These are phyloP conservation scores for Setaria viridis DNA, from an alignment of 202 grass and related monocot genomes.

Conservation along the genomic window DNA sequence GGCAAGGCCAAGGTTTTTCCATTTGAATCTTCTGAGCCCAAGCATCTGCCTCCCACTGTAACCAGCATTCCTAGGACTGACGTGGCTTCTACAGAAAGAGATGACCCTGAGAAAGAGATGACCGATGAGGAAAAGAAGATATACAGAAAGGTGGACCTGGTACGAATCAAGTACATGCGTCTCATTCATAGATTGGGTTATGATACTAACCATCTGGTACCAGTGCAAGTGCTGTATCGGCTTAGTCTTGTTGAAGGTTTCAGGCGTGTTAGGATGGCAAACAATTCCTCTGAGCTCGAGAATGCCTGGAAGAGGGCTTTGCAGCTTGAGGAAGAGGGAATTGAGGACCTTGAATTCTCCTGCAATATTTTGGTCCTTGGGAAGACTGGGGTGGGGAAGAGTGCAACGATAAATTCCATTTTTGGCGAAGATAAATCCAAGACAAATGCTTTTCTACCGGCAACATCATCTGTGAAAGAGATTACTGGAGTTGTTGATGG, in stretches of 20 bases:
- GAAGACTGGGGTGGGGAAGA: constrained; percentile 84
- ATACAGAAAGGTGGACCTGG: constrained; percentile 64
- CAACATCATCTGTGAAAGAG: constrained; percentile 70
- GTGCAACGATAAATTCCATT: constrained; percentile 88
- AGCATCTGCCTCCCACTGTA: constrained; percentile 18
- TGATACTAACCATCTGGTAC: constrained; percentile 60
- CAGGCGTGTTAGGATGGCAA: constrained; percentile 52
- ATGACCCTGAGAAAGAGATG: constrained; percentile 56
- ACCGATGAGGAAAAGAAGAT: constrained; percentile 78
- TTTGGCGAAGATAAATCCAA: constrained; percentile 77
- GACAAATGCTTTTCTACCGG: constrained; percentile 71
- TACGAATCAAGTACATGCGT: constrained; percentile 66
- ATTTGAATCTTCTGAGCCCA: constrained; percentile 45
- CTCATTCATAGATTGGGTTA: constrained; percentile 68
- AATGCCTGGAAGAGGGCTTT: constrained; percentile 76
- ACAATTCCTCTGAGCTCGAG: constrained; percentile 62
- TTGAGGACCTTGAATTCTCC: constrained; percentile 67
- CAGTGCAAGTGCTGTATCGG: constrained; percentile 67
- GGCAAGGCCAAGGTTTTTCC: constrained; percentile 70
- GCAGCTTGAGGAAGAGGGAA: constrained; percentile 62
- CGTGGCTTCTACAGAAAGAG: constrained; percentile 30
- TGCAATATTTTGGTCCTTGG: constrained; percentile 85
- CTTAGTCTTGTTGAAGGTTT: constrained; percentile 75
- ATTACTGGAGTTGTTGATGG: constrained; percentile 71
- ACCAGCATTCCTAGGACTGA: constrained; percentile 29